Evolutionary conservation across 208 protist genomes (phyloP).

Genomic region (Naegleria lovaniensis): DNA sequence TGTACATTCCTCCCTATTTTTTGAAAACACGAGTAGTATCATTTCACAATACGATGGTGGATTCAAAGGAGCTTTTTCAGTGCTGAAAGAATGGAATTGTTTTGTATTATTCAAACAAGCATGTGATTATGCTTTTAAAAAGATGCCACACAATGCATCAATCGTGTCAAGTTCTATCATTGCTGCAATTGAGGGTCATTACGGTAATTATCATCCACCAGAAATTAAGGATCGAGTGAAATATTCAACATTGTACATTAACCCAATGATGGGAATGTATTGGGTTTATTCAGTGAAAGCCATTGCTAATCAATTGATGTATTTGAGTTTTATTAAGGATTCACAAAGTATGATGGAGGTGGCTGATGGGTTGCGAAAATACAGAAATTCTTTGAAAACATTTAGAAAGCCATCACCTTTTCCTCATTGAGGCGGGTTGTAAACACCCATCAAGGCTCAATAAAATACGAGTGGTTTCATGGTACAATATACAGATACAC

Average conservation of each 20-base stretch:
- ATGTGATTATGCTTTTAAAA: not conserved
- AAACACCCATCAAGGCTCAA: no score
- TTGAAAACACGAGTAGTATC: not conserved
- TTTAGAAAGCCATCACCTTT: not conserved
- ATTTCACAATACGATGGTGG: not conserved
- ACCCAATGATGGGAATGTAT: conserved; percentile 8
- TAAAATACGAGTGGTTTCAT: no score
- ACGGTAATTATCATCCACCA: not conserved
- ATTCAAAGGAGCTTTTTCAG: not conserved
- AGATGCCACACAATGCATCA: not conserved
- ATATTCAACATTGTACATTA: not conserved
- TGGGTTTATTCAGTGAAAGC: not conserved
- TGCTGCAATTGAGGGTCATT: not conserved
- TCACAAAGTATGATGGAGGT: not conserved
- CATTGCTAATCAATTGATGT: not conserved
- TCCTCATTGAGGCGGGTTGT: not conserved
- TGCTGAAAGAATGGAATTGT: not conserved
- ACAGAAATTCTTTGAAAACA: not conserved
- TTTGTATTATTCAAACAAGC: not conserved
- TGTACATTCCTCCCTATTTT: not conserved
- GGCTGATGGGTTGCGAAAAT: not conserved
- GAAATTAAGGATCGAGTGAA: not conserved
- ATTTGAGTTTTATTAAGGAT: not conserved
- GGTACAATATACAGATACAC: no score
- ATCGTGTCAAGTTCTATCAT: not conserved